Evolutionary conservation across 108 stramenopile genomes (phyloP).

Genomic region (Chaetoceros tenuissimus): DNA sequence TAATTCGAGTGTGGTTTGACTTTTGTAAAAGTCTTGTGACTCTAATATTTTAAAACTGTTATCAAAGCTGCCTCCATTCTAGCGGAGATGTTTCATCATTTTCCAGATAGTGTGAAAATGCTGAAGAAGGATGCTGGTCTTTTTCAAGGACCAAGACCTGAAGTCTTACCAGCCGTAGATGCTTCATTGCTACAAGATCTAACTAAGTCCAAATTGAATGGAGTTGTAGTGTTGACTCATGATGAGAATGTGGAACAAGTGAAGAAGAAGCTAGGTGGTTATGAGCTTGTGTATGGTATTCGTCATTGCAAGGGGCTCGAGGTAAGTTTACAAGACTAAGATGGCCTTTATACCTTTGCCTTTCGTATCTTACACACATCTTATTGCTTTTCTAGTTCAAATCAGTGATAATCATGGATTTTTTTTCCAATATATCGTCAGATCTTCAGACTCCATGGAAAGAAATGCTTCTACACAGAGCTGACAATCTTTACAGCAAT

Average conservation of each 20-base stretch:
- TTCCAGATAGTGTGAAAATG: slow-evolving; percentile 32
- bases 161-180: slow-evolving; percentile 23
- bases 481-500: slow-evolving; percentile 8
- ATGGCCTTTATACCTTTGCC: no score
- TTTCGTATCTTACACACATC: no score
- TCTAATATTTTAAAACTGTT: no score
- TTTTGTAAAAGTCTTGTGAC: no score
- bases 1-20: no score
- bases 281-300: slow-evolving; percentile 37
- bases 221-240: slow-evolving; percentile 31
- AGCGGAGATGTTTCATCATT: slow-evolving; percentile 21
- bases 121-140: slow-evolving; percentile 33
- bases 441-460: slow-evolving; percentile 39
- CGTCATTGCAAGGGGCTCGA: no score
- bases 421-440: slow-evolving; percentile 28
- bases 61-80: slow-evolving; percentile 31
- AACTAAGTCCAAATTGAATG: no score
- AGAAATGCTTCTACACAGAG: slow-evolving; percentile 25
- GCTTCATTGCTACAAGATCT: slow-evolving; percentile 2
- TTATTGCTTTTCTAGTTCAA: no score
- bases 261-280: slow-evolving; percentile 6
- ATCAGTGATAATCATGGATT: slow-evolving; percentile 46
- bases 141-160: slow-evolving; percentile 40
- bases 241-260: slow-evolving; percentile 14
- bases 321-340: no score